Evolutionary conservation across 2,329 filamentous ascomycete species (phyloP).

Genomic region (Aspergillus ochraceus): DNA sequence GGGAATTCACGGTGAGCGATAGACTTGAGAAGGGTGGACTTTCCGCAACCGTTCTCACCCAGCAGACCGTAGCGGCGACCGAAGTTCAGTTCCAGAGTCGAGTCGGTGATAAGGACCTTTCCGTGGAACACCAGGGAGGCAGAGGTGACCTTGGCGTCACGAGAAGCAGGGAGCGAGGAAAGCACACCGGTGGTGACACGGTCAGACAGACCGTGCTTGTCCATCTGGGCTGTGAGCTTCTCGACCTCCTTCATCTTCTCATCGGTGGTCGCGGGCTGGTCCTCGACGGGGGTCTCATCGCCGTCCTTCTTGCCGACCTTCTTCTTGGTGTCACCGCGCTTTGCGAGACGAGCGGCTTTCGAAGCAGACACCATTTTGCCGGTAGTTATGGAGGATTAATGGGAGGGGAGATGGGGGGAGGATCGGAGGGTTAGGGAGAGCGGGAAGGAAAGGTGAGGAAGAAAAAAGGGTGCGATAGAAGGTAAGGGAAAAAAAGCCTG

Average conservation of each 20-base stretch:
- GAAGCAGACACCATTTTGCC: slow-evolving; percentile 65
- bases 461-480: slow-evolving; percentile 17
- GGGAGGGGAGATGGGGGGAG: slow-evolving; percentile 12
- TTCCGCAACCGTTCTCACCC: slow-evolving; percentile 98
- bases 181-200: slow-evolving; percentile 97
- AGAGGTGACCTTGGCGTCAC: slow-evolving; percentile 96
- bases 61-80: slow-evolving; percentile 91
- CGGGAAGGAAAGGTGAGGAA: slow-evolving; percentile 14
- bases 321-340: slow-evolving; percentile 67
- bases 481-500: slow-evolving; percentile 28
- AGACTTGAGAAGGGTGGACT: slow-evolving; percentile 95
- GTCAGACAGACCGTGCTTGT: slow-evolving; percentile 94
- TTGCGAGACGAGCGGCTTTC: slow-evolving; percentile 67
- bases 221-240: slow-evolving; percentile 88
- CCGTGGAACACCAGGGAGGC: slow-evolving; percentile 96
- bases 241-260: slow-evolving; percentile 78
- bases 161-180: slow-evolving; percentile 77
- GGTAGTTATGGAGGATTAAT: slow-evolving; percentile 14
- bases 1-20: slow-evolving; percentile 93
- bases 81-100: slow-evolving; percentile 88
- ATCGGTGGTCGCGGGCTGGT: slow-evolving; percentile 67
- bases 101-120: slow-evolving; percentile 91
- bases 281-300: slow-evolving; percentile 62
- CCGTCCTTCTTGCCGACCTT: slow-evolving; percentile 65
- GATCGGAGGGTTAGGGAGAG: slow-evolving; percentile 8